Conservation (phyloP, 495 filamentous ascomycete species). For the Usnea hakonensis region DNA sequence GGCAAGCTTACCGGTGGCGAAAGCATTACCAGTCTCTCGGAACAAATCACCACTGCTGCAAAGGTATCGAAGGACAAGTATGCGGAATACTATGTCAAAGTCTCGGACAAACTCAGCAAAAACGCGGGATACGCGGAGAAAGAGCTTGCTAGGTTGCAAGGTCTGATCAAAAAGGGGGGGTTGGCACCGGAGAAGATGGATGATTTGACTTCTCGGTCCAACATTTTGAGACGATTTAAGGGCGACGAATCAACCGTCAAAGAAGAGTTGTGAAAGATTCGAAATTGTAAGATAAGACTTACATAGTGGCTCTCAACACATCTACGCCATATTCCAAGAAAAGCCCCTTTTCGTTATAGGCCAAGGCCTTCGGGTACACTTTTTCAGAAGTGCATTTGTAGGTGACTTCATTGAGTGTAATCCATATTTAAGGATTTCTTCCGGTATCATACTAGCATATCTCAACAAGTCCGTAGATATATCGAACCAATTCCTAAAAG, state of each 20-base stretch:
- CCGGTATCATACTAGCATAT: background rate
- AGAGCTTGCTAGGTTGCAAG: conserved; percentile 73
- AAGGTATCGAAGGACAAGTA: conserved; percentile 67
- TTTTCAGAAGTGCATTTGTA: background rate
- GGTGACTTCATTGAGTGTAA: background rate
- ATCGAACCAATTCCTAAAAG: background rate
- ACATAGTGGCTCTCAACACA: background rate
- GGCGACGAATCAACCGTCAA: conserved; percentile 38
- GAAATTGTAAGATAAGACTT: conserved; percentile 1
- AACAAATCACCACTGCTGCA: conserved; percentile 63
- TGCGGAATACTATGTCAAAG: conserved; percentile 89
- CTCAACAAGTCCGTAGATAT: background rate
- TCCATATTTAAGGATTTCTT: background rate
- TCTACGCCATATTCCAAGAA: background rate
- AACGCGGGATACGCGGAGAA: conserved; percentile 74
- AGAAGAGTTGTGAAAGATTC: conserved; percentile 40
- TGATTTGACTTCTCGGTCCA: conserved; percentile 77
- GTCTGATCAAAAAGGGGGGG: conserved; percentile 76
- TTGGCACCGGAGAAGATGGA: conserved; percentile 81
- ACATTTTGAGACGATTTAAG: conserved; percentile 77
- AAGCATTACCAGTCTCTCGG: conserved; percentile 49
- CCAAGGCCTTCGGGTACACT: background rate
- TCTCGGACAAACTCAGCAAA: conserved; percentile 71
- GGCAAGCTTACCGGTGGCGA: conserved; percentile 54
- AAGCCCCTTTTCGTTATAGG: background rate